Percentiles rank a stretch among this genome's conserved stretches.
phyloP scores from a whole-genome alignment of 257 asterid species.

The Vinca minor region DNA sequence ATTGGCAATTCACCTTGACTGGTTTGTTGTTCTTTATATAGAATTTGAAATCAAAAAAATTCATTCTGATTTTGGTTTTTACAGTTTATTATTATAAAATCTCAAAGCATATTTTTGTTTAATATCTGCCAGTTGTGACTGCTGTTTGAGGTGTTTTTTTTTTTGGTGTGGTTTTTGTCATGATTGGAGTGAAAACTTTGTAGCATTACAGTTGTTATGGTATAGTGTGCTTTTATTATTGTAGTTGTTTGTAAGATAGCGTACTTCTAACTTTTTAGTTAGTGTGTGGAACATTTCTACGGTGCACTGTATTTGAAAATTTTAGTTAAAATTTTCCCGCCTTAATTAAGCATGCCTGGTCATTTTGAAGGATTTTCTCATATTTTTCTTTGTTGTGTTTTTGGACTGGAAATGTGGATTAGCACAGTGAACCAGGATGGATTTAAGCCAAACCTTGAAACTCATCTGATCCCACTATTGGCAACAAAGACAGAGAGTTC shows the following conservation, averaged over 20 bases:
- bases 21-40: slow-evolving; percentile 35
- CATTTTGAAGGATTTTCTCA: slow-evolving; percentile 3
- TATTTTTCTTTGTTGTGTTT: slow-evolving; percentile 4
- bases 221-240: too few species aligned
- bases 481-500: slow-evolving; percentile 55
- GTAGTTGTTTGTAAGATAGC: too few species aligned
- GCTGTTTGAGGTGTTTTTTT: too few species aligned
- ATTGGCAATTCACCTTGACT: slow-evolving; percentile 89
- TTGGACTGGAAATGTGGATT: slow-evolving; percentile 29
- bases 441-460: slow-evolving; percentile 94
- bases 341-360: background rate
- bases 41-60: slow-evolving; percentile 5
- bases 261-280: too few species aligned
- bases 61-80: too few species aligned
- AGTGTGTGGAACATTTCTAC: background rate
- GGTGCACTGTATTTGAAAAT: background rate
- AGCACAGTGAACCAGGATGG: slow-evolving; percentile 95
- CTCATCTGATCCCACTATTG: slow-evolving; percentile 79
- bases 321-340: background rate
- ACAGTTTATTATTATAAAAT: background rate
- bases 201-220: too few species aligned
- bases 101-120: background rate
- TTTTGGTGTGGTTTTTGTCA: background rate
- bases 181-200: background rate
- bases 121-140: background rate